Base-by-base conservation (phyloP, 257 asterid genomes). In the Vinca minor region DNA sequence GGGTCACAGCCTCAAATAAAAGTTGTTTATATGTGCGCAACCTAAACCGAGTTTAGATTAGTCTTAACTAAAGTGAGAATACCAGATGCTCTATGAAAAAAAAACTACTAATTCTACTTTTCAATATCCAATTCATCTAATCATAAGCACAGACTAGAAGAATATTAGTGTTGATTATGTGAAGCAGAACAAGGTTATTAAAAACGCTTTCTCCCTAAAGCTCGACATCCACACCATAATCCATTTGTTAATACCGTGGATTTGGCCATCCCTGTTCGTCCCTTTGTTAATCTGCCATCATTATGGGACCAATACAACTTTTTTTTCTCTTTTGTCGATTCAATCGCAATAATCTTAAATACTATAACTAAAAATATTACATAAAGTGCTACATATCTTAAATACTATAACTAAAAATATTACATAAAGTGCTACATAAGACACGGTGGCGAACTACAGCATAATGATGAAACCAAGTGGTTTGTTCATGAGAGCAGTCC, bases 381-480 rank as follows among this genome's bases (percentile, higher is more conserved):
- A 34, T 34, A 34, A 34, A 34, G 38, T 3, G 38, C 38, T 2
- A 3, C 3, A 34, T 34, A 34, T 34, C 7, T 7, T 34, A 7
- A 34, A 34, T 34, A 34, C 4, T 34, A 34, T 34, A 7, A 34
- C 7, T 2, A 34, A 34, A 34, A 34, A 34, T 3, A 34, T n/a
- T n/a, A n/a, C n/a, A n/a, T n/a, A n/a, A n/a, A n/a, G n/a, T 34
- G 38, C 38, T 34, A 2, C 38, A 2, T 34, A n/a, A n/a, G 3
- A 34, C 7, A 34, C 38, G 38, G 3, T 34, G 3, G 4, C 38
- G 38, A 34, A 34, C 14, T 42, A 4, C 18, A 42, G 3, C 47
- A 5, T 54, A 59, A 68, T 68, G 72, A 59, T 68, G 66, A 59
- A 48, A 20, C 66, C 60, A 46, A 68, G 65, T 68, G 65, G 50